A percentile compares a stretch with the other conserved stretches of the same genome.
These are phyloP conservation scores for Santalum album DNA, from an alignment of 164 flowering plant species.

Conservation along the genomic window DNA sequence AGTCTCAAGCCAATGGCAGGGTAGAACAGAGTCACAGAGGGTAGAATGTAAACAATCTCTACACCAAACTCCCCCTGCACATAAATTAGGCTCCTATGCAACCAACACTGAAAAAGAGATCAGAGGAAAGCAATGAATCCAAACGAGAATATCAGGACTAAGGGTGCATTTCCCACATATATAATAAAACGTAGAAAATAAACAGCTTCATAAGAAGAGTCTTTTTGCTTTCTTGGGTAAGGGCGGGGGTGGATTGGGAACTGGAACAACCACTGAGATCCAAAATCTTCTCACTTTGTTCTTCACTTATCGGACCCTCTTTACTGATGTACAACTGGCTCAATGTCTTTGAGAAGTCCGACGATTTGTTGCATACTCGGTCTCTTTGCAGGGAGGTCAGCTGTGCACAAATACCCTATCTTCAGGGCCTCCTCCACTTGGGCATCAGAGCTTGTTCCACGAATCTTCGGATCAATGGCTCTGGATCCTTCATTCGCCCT, in stretches of 20 bases:
- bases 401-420: conserved; percentile 84
- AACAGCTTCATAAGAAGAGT: too few relatives aligned
- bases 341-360: conserved; percentile 81
- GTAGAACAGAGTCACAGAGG: too few relatives aligned
- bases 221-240: too few relatives aligned
- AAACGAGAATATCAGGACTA: conserved; percentile 6
- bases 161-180: conserved; percentile 14
- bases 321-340: conserved; percentile 24
- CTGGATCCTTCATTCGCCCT: conserved; percentile 41
- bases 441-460: conserved; percentile 37
- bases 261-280: background rate
- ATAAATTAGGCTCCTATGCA: conserved; percentile 8
- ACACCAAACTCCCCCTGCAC: conserved; percentile 7
- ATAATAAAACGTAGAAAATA: conserved; percentile 1
- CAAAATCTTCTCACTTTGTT: background rate
- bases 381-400: conserved; percentile 70
- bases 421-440: conserved; percentile 77
- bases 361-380: conserved; percentile 94
- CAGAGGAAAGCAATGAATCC: conserved; percentile 2
- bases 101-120: conserved; percentile 6
- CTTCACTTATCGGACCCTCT: conserved; percentile 10
- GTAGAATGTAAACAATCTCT: too few relatives aligned
- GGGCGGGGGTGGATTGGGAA: too few relatives aligned
- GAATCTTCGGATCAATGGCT: conserved; percentile 64
- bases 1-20: too few relatives aligned